Base-by-base conservation (phyloP, 1,139 yeast species). In the Tardiomyces depauwii region DNA sequence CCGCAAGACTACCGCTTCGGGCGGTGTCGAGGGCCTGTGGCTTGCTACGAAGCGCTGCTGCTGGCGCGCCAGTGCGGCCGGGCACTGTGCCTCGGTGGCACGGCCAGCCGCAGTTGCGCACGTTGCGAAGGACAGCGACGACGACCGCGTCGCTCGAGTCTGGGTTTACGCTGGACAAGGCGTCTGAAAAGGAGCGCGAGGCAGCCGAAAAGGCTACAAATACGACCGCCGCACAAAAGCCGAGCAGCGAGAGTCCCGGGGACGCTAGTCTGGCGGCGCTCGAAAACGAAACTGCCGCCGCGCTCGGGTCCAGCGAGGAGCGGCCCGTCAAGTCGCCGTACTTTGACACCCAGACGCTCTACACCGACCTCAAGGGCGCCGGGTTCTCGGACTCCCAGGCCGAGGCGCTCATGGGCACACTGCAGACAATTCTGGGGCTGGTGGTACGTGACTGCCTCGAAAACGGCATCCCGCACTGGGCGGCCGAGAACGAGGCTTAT, bases 401-500 rank as follows among this genome's bases (percentile, higher is more conserved):
- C 2, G 69, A 64, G 18, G 57, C 58, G 12, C 44, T 68, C n/a
- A 66, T 68, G 64, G 52, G 58, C 14, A 60, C 68, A 6, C 58
- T 68, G 44, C 59, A 65, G 5, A 68, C 63, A 25, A 53, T 66
- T 47, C 55, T 67, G 28, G 51, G 60, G 14, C 58, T 58, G 18
- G 59, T 82, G 47, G 69, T 88, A 46, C 67, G 74, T 6, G 76
- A 77, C 55, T 68, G 84, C 41, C 72, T 78, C 33, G 72, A 74
- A 2, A 75, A 74, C 50, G 78, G 77, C 57, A 72, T 87, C 9
- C 85, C 86, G 36, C 66, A 68, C 23, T 77, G 77, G 53, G 95
- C 86, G 53, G 69, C 87, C 16, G 95, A 87, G 52, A 89, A 88
- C 57, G 96, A 88, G 57, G 76, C 78, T 21, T 91, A 91, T 61